These are phyloP conservation scores for Metschnikowia vanudenii DNA, from an alignment of 805 yeast species.

Conservation along the genomic window DNA sequence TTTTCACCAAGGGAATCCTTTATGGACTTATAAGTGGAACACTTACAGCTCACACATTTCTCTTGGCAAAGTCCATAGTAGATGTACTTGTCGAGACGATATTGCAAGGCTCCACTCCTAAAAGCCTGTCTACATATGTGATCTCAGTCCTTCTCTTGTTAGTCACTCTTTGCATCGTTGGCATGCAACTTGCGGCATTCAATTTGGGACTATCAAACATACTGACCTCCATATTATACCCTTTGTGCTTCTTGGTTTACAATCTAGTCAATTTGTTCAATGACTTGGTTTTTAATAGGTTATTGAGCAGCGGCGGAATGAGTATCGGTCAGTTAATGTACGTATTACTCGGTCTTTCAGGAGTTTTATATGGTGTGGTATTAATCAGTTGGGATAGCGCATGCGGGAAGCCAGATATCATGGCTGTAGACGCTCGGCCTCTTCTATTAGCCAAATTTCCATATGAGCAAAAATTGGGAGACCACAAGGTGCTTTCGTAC, in stretches of 20 bases:
- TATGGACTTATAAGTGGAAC: slow-evolving; percentile 74
- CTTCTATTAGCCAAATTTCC: slow-evolving; percentile 19
- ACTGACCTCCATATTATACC: slow-evolving; percentile 78
- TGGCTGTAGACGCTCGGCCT: slow-evolving; percentile 8
- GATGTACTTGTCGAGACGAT: slow-evolving; percentile 57
- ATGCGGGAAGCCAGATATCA: slow-evolving; percentile 10
- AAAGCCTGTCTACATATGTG: slow-evolving; percentile 31
- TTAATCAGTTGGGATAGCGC: slow-evolving; percentile 56
- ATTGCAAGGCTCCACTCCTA: slow-evolving; percentile 24
- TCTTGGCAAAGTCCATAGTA: slow-evolving; percentile 81
- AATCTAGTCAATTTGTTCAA: slow-evolving; percentile 58
- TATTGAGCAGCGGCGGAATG: slow-evolving; percentile 45
- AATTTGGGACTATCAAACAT: slow-evolving; percentile 69
- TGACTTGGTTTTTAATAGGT: slow-evolving; percentile 56
- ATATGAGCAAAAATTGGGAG: slow-evolving; percentile 16
- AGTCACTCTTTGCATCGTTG: slow-evolving; percentile 59
- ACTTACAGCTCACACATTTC: slow-evolving; percentile 78
- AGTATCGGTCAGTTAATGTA: slow-evolving; percentile 49
- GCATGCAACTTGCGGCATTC: slow-evolving; percentile 67
- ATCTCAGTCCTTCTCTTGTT: slow-evolving; percentile 45
- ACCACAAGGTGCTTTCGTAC: slow-evolving; percentile 13
- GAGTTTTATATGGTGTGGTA: slow-evolving; percentile 67
- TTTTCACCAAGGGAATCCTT: slow-evolving; percentile 52
- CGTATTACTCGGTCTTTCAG: slow-evolving; percentile 46
- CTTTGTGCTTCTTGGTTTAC: slow-evolving; percentile 80